A percentile compares a stretch with the other conserved stretches of the same genome.
Conservation (phyloP, 2,329 filamentous ascomycete genomes). For the Cercospora beticola region DNA sequence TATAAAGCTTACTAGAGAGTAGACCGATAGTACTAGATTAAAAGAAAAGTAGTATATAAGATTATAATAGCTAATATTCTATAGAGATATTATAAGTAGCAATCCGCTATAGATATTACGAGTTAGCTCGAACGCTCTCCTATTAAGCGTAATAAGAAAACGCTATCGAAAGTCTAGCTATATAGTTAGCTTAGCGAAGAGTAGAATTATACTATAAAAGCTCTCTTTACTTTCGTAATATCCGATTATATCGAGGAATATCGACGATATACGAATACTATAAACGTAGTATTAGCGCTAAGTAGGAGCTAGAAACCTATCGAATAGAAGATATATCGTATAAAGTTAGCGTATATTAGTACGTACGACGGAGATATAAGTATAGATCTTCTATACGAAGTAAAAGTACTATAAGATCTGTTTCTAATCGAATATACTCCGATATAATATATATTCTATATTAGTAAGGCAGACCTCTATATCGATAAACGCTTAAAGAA, state of each 20-base stretch:
- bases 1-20: too few species aligned
- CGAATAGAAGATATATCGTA: conserved; percentile 2
- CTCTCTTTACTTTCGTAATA: conserved; percentile 8
- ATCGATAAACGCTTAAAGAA: too few species aligned
- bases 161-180: background rate
- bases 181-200: background rate
- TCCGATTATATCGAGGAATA: background rate
- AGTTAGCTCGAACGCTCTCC: background rate
- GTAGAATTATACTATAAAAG: background rate
- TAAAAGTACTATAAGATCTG: background rate
- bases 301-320: background rate
- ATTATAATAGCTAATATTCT: too few species aligned
- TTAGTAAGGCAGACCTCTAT: too few species aligned
- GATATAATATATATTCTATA: too few species aligned
- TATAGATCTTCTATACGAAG: background rate
- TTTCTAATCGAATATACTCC: background rate
- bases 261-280: conserved; percentile 1
- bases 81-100: too few species aligned
- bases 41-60: too few species aligned
- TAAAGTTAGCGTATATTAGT: background rate
- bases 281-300: too few species aligned
- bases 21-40: too few species aligned
- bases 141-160: background rate
- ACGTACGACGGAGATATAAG: background rate
- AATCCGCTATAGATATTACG: background rate